Evolutionary conservation across 2,329 filamentous ascomycete species (phyloP).

Genomic region (Aspergillus proliferans): DNA sequence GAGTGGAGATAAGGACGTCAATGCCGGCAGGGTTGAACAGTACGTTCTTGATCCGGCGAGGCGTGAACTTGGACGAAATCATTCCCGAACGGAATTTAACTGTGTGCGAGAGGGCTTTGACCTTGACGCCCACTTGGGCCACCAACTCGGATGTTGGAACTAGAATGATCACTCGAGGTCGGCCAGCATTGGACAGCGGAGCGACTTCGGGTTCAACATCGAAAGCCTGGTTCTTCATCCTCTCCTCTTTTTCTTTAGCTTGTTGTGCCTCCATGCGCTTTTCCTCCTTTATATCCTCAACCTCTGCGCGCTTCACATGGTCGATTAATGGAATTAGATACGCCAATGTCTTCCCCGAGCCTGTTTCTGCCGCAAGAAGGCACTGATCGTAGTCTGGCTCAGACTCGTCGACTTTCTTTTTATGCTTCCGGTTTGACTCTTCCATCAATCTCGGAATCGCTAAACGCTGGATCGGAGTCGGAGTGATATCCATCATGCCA

Average conservation of each 20-base stretch:
- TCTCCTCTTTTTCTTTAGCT: conserved; percentile 47
- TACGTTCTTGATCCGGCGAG: conserved; percentile 73
- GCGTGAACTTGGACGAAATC: conserved; percentile 70
- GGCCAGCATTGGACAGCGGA: conserved; percentile 64
- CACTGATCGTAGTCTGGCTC: conserved; percentile 57
- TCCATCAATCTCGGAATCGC: conserved; percentile 73
- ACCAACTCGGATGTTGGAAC: conserved; percentile 92
- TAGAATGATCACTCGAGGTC: conserved; percentile 77
- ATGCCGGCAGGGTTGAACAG: conserved; percentile 76
- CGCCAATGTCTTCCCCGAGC: conserved; percentile 91
- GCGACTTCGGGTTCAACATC: conserved; percentile 54
- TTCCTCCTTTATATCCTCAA: conserved; percentile 56
- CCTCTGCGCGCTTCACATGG: conserved; percentile 72
- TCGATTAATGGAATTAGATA: conserved; percentile 83
- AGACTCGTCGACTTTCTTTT: conserved; percentile 27
- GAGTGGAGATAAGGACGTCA: conserved; percentile 80
- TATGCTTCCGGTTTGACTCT: conserved; percentile 44
- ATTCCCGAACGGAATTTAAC: conserved; percentile 81
- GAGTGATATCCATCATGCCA: conserved; percentile 66
- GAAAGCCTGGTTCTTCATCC: conserved; percentile 52
- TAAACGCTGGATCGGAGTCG: conserved; percentile 83
- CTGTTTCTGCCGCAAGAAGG: conserved; percentile 88
- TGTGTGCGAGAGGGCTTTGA: conserved; percentile 75
- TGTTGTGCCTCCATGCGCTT: conserved; percentile 48
- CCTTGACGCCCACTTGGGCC: conserved; percentile 71